phyloP scores from a whole-genome alignment of 768 basidiomycete species.

The Pleurotus pulmonarius region DNA sequence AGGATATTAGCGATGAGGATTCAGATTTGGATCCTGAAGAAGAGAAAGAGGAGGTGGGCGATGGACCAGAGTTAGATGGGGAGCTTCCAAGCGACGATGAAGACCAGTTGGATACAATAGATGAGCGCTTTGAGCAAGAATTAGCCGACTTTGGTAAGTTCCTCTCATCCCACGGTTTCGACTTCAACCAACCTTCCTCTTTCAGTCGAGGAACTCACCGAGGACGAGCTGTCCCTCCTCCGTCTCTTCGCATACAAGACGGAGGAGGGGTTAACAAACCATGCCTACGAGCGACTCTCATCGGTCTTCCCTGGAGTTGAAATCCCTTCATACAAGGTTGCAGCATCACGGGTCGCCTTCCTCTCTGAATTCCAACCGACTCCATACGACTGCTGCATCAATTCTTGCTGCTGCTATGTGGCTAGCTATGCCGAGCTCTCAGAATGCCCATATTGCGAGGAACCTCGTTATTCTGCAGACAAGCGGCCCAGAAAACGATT shows the following conservation, averaged over 20 bases:
- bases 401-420: slow-evolving; percentile 35
- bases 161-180: neutral
- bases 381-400: slow-evolving; percentile 36
- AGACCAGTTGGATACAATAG: slow-evolving; percentile 8
- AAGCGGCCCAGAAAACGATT: slow-evolving; percentile 23
- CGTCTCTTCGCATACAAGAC: slow-evolving; percentile 25
- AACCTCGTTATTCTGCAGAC: slow-evolving; percentile 17
- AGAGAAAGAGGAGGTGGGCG: neutral
- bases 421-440: slow-evolving; percentile 23
- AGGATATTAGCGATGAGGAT: too few relatives aligned
- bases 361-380: slow-evolving; percentile 29
- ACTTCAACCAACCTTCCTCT: neutral
- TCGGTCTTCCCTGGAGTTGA: slow-evolving; percentile 17
- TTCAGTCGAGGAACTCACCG: slow-evolving; percentile 17
- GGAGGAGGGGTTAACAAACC: slow-evolving; percentile 19
- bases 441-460: slow-evolving; percentile 32
- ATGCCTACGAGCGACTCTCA: slow-evolving; percentile 20
- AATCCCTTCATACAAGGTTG: slow-evolving; percentile 15
- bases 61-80: too few relatives aligned
- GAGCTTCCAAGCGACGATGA: neutral
- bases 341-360: slow-evolving; percentile 18
- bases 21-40: neutral
- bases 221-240: slow-evolving; percentile 21
- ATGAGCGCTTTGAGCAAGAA: slow-evolving; percentile 15
- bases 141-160: slow-evolving; percentile 14